Evolutionary conservation across 768 basidiomycete species (phyloP).

Genomic region (Leccinum obscurum): DNA sequence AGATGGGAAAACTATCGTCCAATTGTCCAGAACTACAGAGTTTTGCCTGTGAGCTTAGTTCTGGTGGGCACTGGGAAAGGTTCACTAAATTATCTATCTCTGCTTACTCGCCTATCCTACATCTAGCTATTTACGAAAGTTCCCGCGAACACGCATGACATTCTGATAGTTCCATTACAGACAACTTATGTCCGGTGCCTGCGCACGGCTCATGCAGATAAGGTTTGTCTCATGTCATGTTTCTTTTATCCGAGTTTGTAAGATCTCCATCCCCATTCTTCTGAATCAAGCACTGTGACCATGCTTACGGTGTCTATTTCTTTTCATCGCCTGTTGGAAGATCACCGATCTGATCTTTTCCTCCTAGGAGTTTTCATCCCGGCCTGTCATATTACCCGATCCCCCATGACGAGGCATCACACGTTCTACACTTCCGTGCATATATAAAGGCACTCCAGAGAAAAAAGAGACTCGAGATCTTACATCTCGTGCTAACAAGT

Average conservation of each 20-base stretch:
- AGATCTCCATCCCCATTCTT: conserved; percentile 24
- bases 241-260: conserved; percentile 28
- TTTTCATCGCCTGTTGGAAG: conserved; percentile 20
- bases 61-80: conserved; percentile 19
- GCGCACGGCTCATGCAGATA: conserved; percentile 21
- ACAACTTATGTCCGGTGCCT: conserved; percentile 25
- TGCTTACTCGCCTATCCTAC: conserved; percentile 18
- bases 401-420: conserved; percentile 17
- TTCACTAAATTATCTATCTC: conserved; percentile 14
- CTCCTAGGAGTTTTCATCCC: conserved; percentile 14
- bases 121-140: conserved; percentile 13
- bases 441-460: conserved; percentile 29
- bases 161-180: conserved; percentile 9
- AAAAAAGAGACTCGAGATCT: conserved; percentile 9
- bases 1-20: conserved; percentile 21
- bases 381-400: conserved; percentile 20
- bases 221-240: conserved; percentile 34
- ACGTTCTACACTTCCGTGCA: conserved; percentile 13
- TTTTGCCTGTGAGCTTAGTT: conserved; percentile 11
- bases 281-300: conserved; percentile 23
- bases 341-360: conserved; percentile 23
- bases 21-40: conserved; percentile 17
- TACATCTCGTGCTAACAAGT: conserved; percentile 5
- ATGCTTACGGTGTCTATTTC: conserved; percentile 17
- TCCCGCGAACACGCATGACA: conserved; percentile 20